Base-by-base conservation (phyloP, 1,139 yeast genomes). In the Suhomyces panamericanus region DNA sequence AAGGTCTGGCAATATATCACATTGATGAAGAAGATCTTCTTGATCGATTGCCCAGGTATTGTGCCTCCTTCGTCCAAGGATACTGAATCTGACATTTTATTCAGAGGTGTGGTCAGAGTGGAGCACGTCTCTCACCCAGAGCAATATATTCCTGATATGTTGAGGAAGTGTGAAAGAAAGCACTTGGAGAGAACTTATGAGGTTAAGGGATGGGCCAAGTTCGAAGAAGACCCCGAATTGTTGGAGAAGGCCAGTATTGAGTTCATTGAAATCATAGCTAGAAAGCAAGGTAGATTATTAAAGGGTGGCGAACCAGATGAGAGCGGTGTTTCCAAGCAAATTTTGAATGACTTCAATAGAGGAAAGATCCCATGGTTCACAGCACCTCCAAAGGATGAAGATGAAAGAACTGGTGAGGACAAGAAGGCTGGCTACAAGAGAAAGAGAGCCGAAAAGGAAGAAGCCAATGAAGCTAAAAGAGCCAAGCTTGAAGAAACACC, bases 231-330 rank as follows among this genome's bases (percentile, higher is more conserved):
- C 45, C 59, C 57, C 11, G 47, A 56, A 13, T 58, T 70, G 42
- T 62, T 73, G 49, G 78, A 73, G 51, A 63, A 64, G 39, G 83
- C 89, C 51, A 75, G 96, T 47, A 75, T 81, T 5, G 96, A 90
- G 58, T 93, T 93, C 60, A 78, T 93, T 51, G 97, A 91, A 66
- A 70, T 89, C 59, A 75, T 93, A 57, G 99, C 99, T 1, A 82
- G 96, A 64, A 93, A 91, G 66, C 87, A 82, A 45, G 99, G 99
- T 51, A 82, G 96, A 64, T 76, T 93, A 54, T 73, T 93, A 57
- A 93, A 93, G 69, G 99, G 99, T 49, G 99, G 98, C 55, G 99
- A 93, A 69, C 96, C 98, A 1, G 98, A 93, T 67, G 97, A 91
- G 68, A 77, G 85, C 54, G 95, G 96, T 57, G 91, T 93, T 47